Base-by-base conservation (phyloP, 2,329 filamentous ascomycete genomes). In the Diplodia corticola region DNA sequence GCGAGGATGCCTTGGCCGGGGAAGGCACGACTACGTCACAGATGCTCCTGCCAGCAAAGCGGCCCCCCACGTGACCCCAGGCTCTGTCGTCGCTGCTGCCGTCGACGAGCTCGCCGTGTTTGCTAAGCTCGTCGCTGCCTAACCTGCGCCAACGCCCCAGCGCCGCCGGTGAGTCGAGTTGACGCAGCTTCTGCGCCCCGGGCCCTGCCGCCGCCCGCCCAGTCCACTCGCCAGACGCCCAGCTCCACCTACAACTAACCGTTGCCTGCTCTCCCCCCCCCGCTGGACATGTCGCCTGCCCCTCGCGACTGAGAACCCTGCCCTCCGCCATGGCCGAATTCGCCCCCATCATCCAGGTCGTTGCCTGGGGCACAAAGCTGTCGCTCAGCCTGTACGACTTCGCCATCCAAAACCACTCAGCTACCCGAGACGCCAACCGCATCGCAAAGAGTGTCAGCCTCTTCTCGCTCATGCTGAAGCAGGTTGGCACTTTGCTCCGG, bases 391-490 rank as follows among this genome's bases (percentile, higher is more conserved):
- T 79, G 33, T 79, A 78, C 67, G 71, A 71, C 51, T 67, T 75
- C 40, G 74, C 72, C 67, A 70, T 72, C 48, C 68, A 68, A 40
- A 69, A 71, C 10, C 66, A 72, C 13, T 67, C 68, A 64, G 70
- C 71, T 26, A 71, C 74, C 35, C 72, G 68, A 54, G 72, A 76
- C 57, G 65, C 75, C 35, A 68, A 73, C 59, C 69, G 66, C 30
- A 68, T 76, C n/a, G 75, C 77, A 13, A 75, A 70, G 63, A 69
- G 70, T n/a, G 73, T 78, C 64, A 77, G 74, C 67, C 71, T 72
- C 46, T 74, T 79, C 53, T 73, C 74, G 50, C 70, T 74, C 7
- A 75, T 74, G 35, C 61, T 79, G 66, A 78, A 79, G 68, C 76
- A 80, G 63, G 69, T 78, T 22, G 77, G 76, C 53, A 75, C 75